Evolutionary conservation across 2,329 filamentous ascomycete genomes (phyloP).

Genomic region (Diaporthe citrichinensis): DNA sequence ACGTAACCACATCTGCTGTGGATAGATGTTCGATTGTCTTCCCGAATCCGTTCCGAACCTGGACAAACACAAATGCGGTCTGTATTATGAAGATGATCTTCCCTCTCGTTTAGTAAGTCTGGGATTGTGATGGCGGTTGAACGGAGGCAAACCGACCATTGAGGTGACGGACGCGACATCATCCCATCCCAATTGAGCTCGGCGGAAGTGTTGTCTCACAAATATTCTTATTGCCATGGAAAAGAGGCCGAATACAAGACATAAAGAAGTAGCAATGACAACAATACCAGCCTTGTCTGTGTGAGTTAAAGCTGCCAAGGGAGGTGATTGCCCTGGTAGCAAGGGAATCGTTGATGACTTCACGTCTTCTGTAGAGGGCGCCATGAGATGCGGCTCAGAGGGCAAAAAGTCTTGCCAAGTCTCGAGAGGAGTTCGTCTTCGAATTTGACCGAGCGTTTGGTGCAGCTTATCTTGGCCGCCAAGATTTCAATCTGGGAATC

Average conservation of each 20-base stretch:
- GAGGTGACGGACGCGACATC: conserved; percentile 51
- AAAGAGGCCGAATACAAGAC: conserved; percentile 54
- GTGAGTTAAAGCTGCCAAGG: conserved; percentile 53
- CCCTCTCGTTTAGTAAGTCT: background rate
- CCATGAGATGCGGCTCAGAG: conserved; percentile 33
- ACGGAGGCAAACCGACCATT: conserved; percentile 39
- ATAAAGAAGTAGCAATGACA: conserved; percentile 55
- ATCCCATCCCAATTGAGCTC: conserved; percentile 51
- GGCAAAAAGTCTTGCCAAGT: background rate
- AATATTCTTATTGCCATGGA: conserved; percentile 57
- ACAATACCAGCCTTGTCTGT: conserved; percentile 57
- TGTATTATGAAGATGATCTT: conserved; percentile 54
- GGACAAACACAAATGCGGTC: conserved; percentile 53
- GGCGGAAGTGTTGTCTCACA: conserved; percentile 51
- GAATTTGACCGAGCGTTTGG: background rate
- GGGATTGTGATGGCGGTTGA: background rate
- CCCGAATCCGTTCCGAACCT: conserved; percentile 57
- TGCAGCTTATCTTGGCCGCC: background rate
- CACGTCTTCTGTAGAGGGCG: conserved; percentile 24
- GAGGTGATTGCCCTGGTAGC: conserved; percentile 45
- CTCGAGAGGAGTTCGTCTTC: background rate
- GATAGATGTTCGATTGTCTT: conserved; percentile 49
- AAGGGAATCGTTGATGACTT: background rate
- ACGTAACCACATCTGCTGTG: conserved; percentile 41
- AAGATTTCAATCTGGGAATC: background rate